A percentile compares a stretch with the other conserved stretches of the same genome.
Evolutionary conservation across 257 asterid species (phyloP).

Genomic region (Solanum virginianum): DNA sequence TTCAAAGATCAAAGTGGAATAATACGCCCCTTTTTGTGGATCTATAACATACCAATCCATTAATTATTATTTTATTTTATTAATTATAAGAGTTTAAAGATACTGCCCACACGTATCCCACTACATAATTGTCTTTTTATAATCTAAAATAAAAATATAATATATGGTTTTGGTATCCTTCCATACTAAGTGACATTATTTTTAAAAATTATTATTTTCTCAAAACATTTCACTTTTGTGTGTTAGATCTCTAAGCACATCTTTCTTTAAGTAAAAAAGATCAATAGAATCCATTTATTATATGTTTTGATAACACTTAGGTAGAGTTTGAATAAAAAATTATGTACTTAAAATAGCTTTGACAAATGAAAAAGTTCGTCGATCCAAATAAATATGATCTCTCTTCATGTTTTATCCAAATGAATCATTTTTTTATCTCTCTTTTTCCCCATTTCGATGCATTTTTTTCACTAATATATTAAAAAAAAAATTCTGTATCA

Average conservation of each 20-base stretch:
- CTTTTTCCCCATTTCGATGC: no score
- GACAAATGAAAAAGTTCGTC: not conserved
- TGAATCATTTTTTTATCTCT: no score
- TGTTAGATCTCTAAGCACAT: not conserved
- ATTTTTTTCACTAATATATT: no score
- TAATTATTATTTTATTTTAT: not conserved
- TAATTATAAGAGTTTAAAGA: not conserved
- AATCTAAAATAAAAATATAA: not conserved
- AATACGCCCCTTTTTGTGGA: not conserved
- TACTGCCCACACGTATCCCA: not conserved
- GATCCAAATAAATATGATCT: no score
- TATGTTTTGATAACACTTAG: not conserved
- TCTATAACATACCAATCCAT: not conserved
- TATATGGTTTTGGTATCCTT: not conserved
- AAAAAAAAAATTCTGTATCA: no score
- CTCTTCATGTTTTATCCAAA: no score
- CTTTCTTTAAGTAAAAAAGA: not conserved
- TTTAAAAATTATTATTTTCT: not conserved
- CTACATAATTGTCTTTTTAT: not conserved
- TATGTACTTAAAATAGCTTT: not conserved
- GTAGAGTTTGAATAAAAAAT: not conserved
- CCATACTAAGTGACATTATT: not conserved
- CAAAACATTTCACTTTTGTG: not conserved
- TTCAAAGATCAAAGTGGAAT: not conserved
- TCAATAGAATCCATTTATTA: not conserved